These are phyloP conservation scores for Coprinopsis strossmayeri DNA, from an alignment of 768 basidiomycete species.

Conservation along the genomic window DNA sequence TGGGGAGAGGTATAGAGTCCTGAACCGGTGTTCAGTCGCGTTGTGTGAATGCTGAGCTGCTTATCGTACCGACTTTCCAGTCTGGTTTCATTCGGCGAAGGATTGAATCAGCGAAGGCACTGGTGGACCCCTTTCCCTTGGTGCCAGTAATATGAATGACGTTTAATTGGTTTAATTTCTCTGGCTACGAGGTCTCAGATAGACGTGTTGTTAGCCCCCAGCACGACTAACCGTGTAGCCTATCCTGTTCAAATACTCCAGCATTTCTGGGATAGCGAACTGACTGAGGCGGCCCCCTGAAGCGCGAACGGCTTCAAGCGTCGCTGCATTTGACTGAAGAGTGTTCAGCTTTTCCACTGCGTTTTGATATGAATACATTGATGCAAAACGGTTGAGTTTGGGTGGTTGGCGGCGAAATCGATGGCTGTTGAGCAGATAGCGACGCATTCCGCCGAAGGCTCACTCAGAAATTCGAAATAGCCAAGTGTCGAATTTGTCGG, in stretches of 20 bases:
- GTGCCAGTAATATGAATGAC: conserved; percentile 97
- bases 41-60: background rate
- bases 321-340: conserved; percentile 91
- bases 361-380: conserved; percentile 61
- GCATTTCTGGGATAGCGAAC: conserved; percentile 80
- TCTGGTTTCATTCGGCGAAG: conserved; percentile 66
- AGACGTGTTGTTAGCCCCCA: conserved; percentile 5
- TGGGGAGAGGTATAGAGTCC: conserved; percentile 97
- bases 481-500: background rate
- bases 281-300: conserved; percentile 54
- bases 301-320: conserved; percentile 75
- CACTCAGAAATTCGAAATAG: background rate
- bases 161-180: conserved; percentile 81
- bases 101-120: conserved; percentile 87
- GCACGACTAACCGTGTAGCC: conserved; percentile 69
- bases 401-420: conserved; percentile 13
- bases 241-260: conserved; percentile 81
- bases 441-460: conserved; percentile 11
- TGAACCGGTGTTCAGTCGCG: conserved; percentile 20
- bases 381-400: conserved; percentile 36
- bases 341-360: conserved; percentile 71
- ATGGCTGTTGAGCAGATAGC: conserved; percentile 19
- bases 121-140: conserved; percentile 97
- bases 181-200: conserved; percentile 42
- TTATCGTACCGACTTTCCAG: conserved; percentile 71